Percentiles rank a stretch among this genome's conserved stretches.
Conservation (phyloP, 2,329 filamentous ascomycete species). For the Trichoderma endophyticum region DNA sequence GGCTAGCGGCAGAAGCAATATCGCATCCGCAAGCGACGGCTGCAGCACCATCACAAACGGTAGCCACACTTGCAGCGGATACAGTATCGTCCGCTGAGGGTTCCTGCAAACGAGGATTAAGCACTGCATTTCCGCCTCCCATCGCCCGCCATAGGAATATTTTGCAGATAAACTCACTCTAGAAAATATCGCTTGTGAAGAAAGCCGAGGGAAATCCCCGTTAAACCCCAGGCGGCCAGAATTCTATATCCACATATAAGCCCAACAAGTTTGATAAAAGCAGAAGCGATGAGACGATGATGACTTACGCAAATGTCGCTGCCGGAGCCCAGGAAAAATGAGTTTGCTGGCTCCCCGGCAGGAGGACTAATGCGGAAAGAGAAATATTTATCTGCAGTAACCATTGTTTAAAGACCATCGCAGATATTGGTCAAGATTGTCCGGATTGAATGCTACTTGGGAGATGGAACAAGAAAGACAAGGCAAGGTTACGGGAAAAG, state of each 20-base stretch:
- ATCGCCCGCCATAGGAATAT: neutral
- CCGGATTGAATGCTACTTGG: neutral
- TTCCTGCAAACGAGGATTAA: slow-evolving; percentile 2
- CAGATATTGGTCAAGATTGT: neutral
- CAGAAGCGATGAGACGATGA: neutral
- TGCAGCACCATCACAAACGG: neutral
- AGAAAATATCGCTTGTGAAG: slow-evolving; percentile 1
- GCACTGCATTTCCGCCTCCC: neutral
- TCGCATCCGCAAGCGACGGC: neutral
- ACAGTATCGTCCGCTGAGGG: neutral
- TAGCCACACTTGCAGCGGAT: slow-evolving; percentile 10
- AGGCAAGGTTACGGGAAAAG: neutral
- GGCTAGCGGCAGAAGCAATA: slow-evolving; percentile 11
- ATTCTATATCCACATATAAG: neutral
- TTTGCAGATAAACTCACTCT: neutral
- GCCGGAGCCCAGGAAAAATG: slow-evolving; percentile 4
- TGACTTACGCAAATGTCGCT: slow-evolving; percentile 16
- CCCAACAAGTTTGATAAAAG: neutral
- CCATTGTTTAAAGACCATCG: slow-evolving; percentile 8
- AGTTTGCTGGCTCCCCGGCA: slow-evolving; percentile 8
- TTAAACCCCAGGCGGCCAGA: neutral
- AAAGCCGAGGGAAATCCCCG: neutral
- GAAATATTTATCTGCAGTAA: slow-evolving; percentile 14
- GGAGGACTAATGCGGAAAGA: slow-evolving; percentile 9
- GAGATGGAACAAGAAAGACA: neutral